Base-by-base conservation (phyloP, 2,329 filamentous ascomycete genomes). In the Penicillium digitatum region DNA sequence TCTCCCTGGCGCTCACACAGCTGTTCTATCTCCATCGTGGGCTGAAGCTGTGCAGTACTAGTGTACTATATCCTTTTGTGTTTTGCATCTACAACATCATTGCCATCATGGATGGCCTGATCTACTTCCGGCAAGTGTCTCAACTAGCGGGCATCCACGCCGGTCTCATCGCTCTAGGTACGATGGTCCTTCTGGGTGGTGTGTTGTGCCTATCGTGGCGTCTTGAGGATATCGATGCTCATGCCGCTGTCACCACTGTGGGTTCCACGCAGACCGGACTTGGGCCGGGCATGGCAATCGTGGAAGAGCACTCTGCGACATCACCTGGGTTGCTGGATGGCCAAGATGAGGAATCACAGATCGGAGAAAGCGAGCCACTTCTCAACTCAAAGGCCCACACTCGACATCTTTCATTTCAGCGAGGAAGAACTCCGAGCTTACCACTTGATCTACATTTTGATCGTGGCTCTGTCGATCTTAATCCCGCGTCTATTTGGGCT, bases 71-170 rank as follows among this genome's bases (percentile, higher is more conserved):
- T 74, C 94, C 94, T 5, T 87, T 97, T 65, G 92, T 97, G 37
- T 99, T 99, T 75, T 99, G 94, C 80, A 85, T 97, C 61, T 99
- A 97, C 81, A 99, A 99, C 79, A 96, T 99, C 68, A 92, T 97
- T 68, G 94, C 94, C 62, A 99, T 99, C 64, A 79, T 97, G 63
- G 94, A 99, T 74, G 94, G 94, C 31, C 81, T 99, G 63, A 96
- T 99, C 66, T 99, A 97, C 75, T 99, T 97, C 76, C 83, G 88
- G 65, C 94, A 99, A 74, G 88, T 87, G 50, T 87, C 90, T 61
- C 82, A 89, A 53, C 84, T 99, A 59, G 85, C 87, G 16, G 80
- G 85, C 0, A 75, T 94, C 2, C 87, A 90, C 67, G 93, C 89
- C 16, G 70, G 72, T 11, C 68, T 81, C 55, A 95, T 97, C 59